Evolutionary conservation across 2,329 filamentous ascomycete species (phyloP).

Genomic region (Aspergillus floridensis): DNA sequence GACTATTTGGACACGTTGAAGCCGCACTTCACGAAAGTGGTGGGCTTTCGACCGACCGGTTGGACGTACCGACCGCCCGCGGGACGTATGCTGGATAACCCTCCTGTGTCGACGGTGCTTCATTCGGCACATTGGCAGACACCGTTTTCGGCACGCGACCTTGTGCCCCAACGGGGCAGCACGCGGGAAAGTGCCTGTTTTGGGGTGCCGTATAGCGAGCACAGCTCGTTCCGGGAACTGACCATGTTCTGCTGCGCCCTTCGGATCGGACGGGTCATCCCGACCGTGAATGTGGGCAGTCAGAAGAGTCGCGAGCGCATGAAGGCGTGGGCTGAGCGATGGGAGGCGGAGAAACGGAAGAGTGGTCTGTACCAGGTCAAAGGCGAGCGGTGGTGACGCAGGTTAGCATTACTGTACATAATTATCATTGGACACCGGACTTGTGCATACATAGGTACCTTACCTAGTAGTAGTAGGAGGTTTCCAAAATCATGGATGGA

Average conservation of each 20-base stretch:
- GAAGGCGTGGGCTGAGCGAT: slow-evolving; percentile 65
- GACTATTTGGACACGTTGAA: slow-evolving; percentile 82
- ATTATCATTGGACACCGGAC: too few relatives aligned
- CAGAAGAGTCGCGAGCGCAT: slow-evolving; percentile 63
- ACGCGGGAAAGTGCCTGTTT: slow-evolving; percentile 81
- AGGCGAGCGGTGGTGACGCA: slow-evolving; percentile 23
- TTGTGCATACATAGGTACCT: not conserved
- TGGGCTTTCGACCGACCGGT: slow-evolving; percentile 88
- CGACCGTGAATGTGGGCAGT: slow-evolving; percentile 83
- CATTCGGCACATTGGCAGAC: slow-evolving; percentile 71
- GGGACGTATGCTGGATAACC: slow-evolving; percentile 60
- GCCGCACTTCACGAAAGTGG: slow-evolving; percentile 77
- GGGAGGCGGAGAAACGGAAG: slow-evolving; percentile 62
- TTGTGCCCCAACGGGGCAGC: slow-evolving; percentile 79
- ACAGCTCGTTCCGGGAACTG: slow-evolving; percentile 90
- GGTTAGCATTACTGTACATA: not conserved
- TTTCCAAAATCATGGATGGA: not conserved
- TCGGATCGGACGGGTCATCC: slow-evolving; percentile 83
- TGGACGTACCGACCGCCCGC: slow-evolving; percentile 85
- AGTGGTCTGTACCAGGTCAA: slow-evolving; percentile 56
- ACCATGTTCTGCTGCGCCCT: slow-evolving; percentile 89
- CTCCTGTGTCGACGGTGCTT: slow-evolving; percentile 63
- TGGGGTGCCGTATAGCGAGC: slow-evolving; percentile 92
- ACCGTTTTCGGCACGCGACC: slow-evolving; percentile 66
- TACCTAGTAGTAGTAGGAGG: not conserved